These are phyloP conservation scores for Sugiyamaella paludigena DNA, from an alignment of 1,139 yeast genomes.

Conservation along the genomic window DNA sequence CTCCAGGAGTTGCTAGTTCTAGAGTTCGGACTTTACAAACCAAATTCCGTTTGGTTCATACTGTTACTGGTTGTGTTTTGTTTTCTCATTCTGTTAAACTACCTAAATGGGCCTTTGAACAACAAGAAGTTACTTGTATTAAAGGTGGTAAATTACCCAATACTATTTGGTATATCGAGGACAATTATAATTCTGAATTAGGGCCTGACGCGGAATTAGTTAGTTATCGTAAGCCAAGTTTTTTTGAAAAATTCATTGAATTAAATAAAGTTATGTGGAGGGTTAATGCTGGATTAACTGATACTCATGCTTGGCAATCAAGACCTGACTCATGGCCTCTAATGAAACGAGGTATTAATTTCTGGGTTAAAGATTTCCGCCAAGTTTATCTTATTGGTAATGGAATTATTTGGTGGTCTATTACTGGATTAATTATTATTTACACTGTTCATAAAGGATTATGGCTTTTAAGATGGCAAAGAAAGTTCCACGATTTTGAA, in stretches of 20 bases:
- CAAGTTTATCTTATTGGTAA: slow-evolving; percentile 90
- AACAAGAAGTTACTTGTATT: slow-evolving; percentile 95
- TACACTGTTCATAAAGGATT: slow-evolving; percentile 54
- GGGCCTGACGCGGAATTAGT: slow-evolving; percentile 49
- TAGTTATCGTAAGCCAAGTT: slow-evolving; percentile 61
- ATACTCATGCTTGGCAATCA: slow-evolving; percentile 85
- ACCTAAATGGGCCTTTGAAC: slow-evolving; percentile 96
- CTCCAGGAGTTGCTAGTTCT: slow-evolving; percentile 56
- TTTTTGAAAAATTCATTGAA: slow-evolving; percentile 71
- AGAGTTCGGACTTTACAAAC: slow-evolving; percentile 77
- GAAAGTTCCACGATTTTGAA: slow-evolving; percentile 40
- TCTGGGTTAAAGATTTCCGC: slow-evolving; percentile 77
- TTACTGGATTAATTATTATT: slow-evolving; percentile 55
- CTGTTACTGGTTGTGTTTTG: slow-evolving; percentile 83
- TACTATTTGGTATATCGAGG: slow-evolving; percentile 86
- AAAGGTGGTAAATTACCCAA: slow-evolving; percentile 71
- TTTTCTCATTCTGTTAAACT: slow-evolving; percentile 83
- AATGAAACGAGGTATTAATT: slow-evolving; percentile 86
- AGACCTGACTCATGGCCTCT: slow-evolving; percentile 88
- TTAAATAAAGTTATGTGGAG: slow-evolving; percentile 89
- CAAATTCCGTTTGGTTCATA: slow-evolving; percentile 82
- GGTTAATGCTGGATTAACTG: slow-evolving; percentile 79
- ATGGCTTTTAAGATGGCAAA: slow-evolving; percentile 75
- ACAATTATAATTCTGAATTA: slow-evolving; percentile 48
- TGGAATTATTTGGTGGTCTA: slow-evolving; percentile 85